Conservation (phyloP, 2,329 filamentous ascomycete species). For the Thermoascus crustaceus region DNA sequence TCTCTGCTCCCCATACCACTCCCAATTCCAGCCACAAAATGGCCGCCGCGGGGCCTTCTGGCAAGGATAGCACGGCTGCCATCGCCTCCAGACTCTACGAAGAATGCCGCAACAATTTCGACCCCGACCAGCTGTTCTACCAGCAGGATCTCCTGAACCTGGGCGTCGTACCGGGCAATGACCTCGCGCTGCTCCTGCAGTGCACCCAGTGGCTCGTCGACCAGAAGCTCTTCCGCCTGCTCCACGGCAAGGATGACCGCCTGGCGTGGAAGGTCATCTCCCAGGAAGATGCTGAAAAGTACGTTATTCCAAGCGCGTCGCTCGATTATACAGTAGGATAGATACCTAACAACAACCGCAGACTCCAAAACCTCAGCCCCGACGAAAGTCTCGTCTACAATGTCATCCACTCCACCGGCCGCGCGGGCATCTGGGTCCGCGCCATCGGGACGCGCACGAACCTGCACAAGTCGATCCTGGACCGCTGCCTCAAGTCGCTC, state of each 20-base stretch:
- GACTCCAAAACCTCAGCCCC: conserved; percentile 42
- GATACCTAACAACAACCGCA: conserved; percentile 8
- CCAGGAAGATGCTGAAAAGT: conserved; percentile 43
- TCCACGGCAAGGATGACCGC: conserved; percentile 35
- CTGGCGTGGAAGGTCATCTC: conserved; percentile 42
- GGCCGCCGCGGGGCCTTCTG: conserved; percentile 27
- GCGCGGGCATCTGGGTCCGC: conserved; percentile 85
- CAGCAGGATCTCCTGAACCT: conserved; percentile 39
- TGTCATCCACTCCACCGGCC: conserved; percentile 76
- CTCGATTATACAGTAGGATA: too few species aligned
- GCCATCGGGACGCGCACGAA: conserved; percentile 71
- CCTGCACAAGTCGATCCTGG: conserved; percentile 75
- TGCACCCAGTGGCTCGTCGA: conserved; percentile 39
- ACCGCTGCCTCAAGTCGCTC: conserved; percentile 73
- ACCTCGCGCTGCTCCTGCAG: conserved; percentile 34
- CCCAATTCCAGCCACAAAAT: conserved; percentile 14
- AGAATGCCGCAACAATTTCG: conserved; percentile 32
- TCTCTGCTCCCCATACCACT: conserved; percentile 12
- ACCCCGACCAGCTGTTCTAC: conserved; percentile 37
- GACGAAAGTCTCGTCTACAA: conserved; percentile 83
- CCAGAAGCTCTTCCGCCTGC: conserved; percentile 39
- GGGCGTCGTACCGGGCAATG: conserved; percentile 36
- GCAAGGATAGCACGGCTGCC: conserved; percentile 21
- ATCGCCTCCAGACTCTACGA: conserved; percentile 40
- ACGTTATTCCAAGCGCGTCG: too few species aligned